Evolutionary conservation across 2,329 filamentous ascomycete species (phyloP), one percentile per base, ranked within the genome.

Genomic region (Rhynchosporium secalis): DNA sequence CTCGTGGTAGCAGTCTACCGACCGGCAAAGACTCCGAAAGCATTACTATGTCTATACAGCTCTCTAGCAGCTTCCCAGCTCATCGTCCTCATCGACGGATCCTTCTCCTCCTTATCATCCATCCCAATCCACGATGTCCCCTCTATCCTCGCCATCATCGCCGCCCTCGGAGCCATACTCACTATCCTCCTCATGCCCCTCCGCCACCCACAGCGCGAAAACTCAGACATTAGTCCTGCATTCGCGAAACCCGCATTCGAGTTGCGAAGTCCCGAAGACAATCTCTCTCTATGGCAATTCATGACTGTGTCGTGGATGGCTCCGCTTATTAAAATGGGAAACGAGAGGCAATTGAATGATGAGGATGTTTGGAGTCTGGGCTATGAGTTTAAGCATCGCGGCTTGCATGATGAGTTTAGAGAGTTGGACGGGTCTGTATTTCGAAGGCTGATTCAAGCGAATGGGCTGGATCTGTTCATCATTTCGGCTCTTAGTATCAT

Each of bases 231-330:
- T 61, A 86, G 86, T 57, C 75, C 77, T 15, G 79, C 84, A 1
- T 85, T 82, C 58, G 77, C 79, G 20, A 66, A 75, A 4, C 85
- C 90, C 1, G 86, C 81, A 0, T 79, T 77, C 2, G 75, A 80
- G 2, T 77, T 90, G n/a, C 87, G 91, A 36, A 87, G 83, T 54
- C 88, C 92, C 0, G 92, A 96, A 73, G 92, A 96, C 69, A 86
- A 89, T 66, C 74, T 96, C 29, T 89, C 83, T 0, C 78, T 93
- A 0, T 92, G 91, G 83, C 89, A 93, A 68, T 96, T 91, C 76
- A 89, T 94, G 84, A 88, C 85, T 5, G 88, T 96, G 33, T 90
- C 85, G 0, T 96, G 92, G 92, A 88, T 96, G 77, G 79, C 80
- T 0, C 88, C 92, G 0, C 76, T 96, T 6, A 91, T 96, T 12